Evolutionary conservation across 2,329 filamentous ascomycete species (phyloP).

Genomic region (Rhinocladiella mackenziei): DNA sequence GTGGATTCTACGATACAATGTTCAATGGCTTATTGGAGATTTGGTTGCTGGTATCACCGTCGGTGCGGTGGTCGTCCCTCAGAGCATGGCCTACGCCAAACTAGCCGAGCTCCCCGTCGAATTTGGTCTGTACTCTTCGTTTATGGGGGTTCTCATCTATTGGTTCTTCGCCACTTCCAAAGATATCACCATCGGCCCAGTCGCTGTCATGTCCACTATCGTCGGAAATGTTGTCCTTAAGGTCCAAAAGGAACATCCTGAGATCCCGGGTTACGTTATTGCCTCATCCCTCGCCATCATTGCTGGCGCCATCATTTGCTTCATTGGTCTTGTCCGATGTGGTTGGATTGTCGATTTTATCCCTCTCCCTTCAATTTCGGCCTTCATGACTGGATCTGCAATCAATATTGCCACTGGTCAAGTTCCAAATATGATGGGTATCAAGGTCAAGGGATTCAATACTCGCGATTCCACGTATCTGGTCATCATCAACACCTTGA

Average conservation of each 20-base stretch:
- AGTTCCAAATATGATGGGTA: conserved; percentile 74
- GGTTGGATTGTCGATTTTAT: conserved; percentile 95
- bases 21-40: conserved; percentile 84
- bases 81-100: conserved; percentile 91
- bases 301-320: conserved; percentile 69
- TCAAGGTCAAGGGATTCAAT: conserved; percentile 63
- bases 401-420: conserved; percentile 85
- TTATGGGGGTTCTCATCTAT: conserved; percentile 91
- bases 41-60: conserved; percentile 77
- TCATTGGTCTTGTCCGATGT: conserved; percentile 71
- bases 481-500: conserved; percentile 78
- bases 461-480: conserved; percentile 74
- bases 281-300: conserved; percentile 76
- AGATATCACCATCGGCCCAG: conserved; percentile 95
- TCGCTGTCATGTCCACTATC: conserved; percentile 91
- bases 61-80: conserved; percentile 81
- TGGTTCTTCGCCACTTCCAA: conserved; percentile 99
- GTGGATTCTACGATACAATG: conserved; percentile 89
- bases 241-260: conserved; percentile 54
- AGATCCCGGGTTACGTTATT: conserved; percentile 60
- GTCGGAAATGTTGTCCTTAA: conserved; percentile 75
- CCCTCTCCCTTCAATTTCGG: conserved; percentile 80
- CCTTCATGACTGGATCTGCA: conserved; percentile 96
- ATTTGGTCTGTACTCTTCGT: conserved; percentile 89
- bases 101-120: conserved; percentile 75